phyloP scores from a whole-genome alignment of 164 flowering plant genomes.

The Umbilicus rupestris region DNA sequence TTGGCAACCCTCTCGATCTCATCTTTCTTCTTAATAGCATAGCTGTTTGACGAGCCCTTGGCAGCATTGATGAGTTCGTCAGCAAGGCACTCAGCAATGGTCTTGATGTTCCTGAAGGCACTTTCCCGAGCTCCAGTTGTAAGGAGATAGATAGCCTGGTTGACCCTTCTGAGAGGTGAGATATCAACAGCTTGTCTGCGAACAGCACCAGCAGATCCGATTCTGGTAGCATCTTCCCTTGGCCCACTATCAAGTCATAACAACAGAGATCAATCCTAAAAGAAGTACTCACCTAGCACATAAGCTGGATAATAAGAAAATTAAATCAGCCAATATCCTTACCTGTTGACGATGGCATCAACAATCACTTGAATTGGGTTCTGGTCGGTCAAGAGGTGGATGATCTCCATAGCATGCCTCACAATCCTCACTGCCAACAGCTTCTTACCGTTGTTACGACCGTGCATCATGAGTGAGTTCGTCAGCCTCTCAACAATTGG shows the following conservation, averaged over 20 bases:
- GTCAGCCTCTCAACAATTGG: conserved; percentile 6
- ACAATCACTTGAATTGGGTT: conserved; percentile 4
- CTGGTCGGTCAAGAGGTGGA: conserved; percentile 3
- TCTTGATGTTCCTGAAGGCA: conserved; percentile 6
- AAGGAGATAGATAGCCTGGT: conserved; percentile 1
- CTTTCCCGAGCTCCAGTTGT: conserved; percentile 7
- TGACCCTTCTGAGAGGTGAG: conserved; percentile 6
- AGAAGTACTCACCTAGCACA: neutral
- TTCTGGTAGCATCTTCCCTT: conserved; percentile 4
- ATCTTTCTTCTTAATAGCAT: conserved; percentile 4
- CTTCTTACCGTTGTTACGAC: conserved; percentile 7
- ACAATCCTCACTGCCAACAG: conserved; percentile 6
- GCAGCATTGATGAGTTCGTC: conserved; percentile 5
- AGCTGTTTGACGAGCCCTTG: conserved; percentile 4
- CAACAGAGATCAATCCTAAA: neutral
- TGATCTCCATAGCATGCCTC: conserved; percentile 7
- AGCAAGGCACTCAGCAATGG: conserved; percentile 5
- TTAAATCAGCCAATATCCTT: too few species aligned
- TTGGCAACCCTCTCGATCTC: conserved; percentile 6
- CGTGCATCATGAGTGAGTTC: conserved; percentile 1
- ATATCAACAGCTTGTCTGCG: conserved; percentile 8
- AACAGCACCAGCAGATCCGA: conserved; percentile 7
- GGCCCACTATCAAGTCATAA: neutral
- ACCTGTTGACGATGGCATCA: conserved; percentile 7
- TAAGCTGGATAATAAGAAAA: neutral